These are phyloP conservation scores for Mortierella sp. DNA, from an alignment of 371 early-diverging fungal species.

Conservation along the genomic window DNA sequence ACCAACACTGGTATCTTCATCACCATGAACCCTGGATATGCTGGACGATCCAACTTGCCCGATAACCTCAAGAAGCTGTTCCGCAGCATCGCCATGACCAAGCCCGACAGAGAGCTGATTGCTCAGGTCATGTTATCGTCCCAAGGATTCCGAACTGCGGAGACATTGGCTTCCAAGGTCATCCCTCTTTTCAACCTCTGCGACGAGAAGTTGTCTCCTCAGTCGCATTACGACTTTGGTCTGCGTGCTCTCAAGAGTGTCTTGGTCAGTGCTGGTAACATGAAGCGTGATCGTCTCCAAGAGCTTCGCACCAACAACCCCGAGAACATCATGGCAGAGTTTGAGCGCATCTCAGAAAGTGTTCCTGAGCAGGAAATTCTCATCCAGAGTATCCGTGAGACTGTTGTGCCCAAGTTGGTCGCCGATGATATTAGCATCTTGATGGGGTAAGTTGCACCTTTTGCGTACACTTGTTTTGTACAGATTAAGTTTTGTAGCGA, in stretches of 20 bases:
- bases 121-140: constrained; percentile 99
- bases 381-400: constrained; percentile 96
- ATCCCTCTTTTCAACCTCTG: constrained; percentile 97
- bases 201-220: constrained; percentile 93
- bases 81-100: constrained; percentile 98
- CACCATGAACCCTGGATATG: constrained; percentile 99
- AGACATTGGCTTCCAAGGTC: constrained; percentile 93
- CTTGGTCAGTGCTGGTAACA: constrained; percentile 96
- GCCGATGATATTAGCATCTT: constrained; percentile 93
- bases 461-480: not conserved
- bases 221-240: constrained; percentile 99
- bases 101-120: constrained; percentile 97
- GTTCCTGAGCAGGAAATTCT: constrained; percentile 93
- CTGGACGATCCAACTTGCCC: constrained; percentile 98
- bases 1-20: constrained; percentile 97
- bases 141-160: constrained; percentile 98
- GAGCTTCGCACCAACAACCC: constrained; percentile 62
- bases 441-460: constrained; percentile 66
- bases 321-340: constrained; percentile 62
- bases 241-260: constrained; percentile 99
- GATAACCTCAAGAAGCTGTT: constrained; percentile 99
- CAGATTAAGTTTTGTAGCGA: not conserved
- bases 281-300: constrained; percentile 92
- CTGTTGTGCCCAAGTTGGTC: constrained; percentile 97
- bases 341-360: constrained; percentile 72